A percentile compares a stretch with the other conserved stretches of the same genome.
These are phyloP conservation scores for Leishmania martiniquensis DNA, from an alignment of 208 protist species.

Conservation along the genomic window DNA sequence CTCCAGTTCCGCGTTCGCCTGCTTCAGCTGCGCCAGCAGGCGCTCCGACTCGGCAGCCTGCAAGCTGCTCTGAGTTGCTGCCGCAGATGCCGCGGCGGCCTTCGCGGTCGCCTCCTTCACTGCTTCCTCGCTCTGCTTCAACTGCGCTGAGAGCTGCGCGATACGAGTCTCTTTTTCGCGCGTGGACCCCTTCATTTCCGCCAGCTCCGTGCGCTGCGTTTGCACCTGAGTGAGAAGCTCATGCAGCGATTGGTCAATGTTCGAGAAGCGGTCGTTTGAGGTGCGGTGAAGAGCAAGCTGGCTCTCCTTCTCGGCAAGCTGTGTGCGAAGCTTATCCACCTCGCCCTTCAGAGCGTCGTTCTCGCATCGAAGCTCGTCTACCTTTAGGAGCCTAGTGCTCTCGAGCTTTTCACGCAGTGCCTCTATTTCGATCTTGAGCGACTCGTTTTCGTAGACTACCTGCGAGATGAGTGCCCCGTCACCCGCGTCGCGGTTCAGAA, in stretches of 20 bases:
- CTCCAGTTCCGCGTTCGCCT: slow-evolving; percentile 21
- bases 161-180: slow-evolving; percentile 40
- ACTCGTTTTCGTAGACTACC: slow-evolving; percentile 70
- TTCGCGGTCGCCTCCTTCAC: slow-evolving; percentile 13
- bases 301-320: slow-evolving; percentile 52
- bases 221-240: slow-evolving; percentile 36
- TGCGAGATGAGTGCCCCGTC: slow-evolving; percentile 25
- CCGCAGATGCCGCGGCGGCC: not conserved
- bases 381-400: slow-evolving; percentile 37
- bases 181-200: slow-evolving; percentile 27
- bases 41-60: not conserved
- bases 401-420: slow-evolving; percentile 36
- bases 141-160: slow-evolving; percentile 24
- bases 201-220: slow-evolving; percentile 39
- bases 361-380: slow-evolving; percentile 30
- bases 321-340: slow-evolving; percentile 23
- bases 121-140: slow-evolving; percentile 21
- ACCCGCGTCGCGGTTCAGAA: slow-evolving; percentile 31
- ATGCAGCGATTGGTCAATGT: slow-evolving; percentile 45
- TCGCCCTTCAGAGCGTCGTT: slow-evolving; percentile 37
- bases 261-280: slow-evolving; percentile 47
- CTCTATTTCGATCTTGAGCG: slow-evolving; percentile 52
- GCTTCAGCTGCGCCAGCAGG: slow-evolving; percentile 16
- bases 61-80: not conserved
- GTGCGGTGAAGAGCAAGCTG: slow-evolving; percentile 43